Evolutionary conservation across 345 rosid species (phyloP).

Genomic region (Gossypium ekmanianum): DNA sequence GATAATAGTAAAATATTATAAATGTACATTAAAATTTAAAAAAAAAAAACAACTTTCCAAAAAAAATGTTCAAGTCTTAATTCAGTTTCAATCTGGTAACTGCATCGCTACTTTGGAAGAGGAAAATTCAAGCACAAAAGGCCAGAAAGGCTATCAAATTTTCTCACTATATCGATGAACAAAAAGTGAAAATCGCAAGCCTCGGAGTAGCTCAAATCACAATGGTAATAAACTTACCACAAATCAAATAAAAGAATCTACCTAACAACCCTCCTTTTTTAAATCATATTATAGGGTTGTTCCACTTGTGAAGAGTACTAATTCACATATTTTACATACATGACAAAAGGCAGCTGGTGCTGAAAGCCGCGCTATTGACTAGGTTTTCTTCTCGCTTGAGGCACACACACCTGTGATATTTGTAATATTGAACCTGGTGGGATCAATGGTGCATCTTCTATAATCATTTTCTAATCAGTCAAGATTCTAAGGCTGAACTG

Average conservation of each 20-base stretch:
- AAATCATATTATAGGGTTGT: slow-evolving; percentile 8
- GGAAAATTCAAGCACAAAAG: not conserved
- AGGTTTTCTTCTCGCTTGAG: not conserved
- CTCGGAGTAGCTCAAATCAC: slow-evolving; percentile 16
- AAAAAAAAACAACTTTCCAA: not conserved
- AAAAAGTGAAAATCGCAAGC: slow-evolving; percentile 27
- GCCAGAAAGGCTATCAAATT: slow-evolving; percentile 4
- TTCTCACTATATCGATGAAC: slow-evolving; percentile 19
- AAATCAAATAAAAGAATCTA: slow-evolving; percentile 18
- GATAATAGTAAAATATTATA: too few relatives aligned
- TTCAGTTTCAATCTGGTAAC: not conserved
- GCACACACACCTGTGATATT: not conserved
- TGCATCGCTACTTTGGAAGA: not conserved
- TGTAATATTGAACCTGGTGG: not conserved
- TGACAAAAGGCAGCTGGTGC: not conserved
- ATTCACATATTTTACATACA: slow-evolving; percentile 17
- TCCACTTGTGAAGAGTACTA: not conserved
- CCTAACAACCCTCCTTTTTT: not conserved
- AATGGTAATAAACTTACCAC: slow-evolving; percentile 14
- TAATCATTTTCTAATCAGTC: not conserved
- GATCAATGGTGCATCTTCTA: slow-evolving; percentile 3
- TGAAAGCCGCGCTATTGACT: not conserved
- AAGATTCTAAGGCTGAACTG: slow-evolving; percentile 12
- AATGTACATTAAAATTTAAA: too few relatives aligned
- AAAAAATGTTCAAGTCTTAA: not conserved